Base-by-base conservation (phyloP, 2,329 filamentous ascomycete genomes). In the Fusarium odoratissimum region DNA sequence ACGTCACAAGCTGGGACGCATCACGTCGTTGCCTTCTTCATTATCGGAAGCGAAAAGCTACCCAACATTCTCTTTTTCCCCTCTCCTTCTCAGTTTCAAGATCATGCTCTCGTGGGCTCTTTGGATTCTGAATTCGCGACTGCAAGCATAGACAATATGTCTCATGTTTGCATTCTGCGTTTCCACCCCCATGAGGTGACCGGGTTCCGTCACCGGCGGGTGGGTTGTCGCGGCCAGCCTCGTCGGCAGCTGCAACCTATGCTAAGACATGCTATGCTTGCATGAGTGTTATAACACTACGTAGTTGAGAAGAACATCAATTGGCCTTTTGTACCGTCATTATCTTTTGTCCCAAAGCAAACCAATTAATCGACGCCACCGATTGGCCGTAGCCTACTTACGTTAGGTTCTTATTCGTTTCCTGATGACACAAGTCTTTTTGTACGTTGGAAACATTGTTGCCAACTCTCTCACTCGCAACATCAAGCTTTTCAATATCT, bases 201-300 rank as follows among this genome's bases (percentile, higher is more conserved):
- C 60, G 48, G 56, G 46, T 40, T 45, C 48, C 42, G 44, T 71
- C 65, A 67, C 61, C 71, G 46, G 61, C 66, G 42, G 40, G 59
- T 64, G 41, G 49, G 62, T 67, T 44, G 55, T 54, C 69, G 60
- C 48, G 37, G 44, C 69, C 71, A 76, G 69, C 74, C 67, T 75
- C 69, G 69, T 65, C 66, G 64, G 48, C 42, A 51, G 48, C 68
- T 75, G 68, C 60, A 71, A 40, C 40, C 64, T 49, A 74, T 70
- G 69, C 46, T 57, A 41, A 60, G 16, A 40, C n/a, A 28, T 56
- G 62, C 9, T 42, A 49, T 52, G 19, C 42, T 67, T 71, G 40
- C 58, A 68, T 68, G 37, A 33, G 44, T 56, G 37, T 44, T 60
- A 40, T 52, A 55, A 35, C 48, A 52, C 35, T 55, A 52, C 40